Percentiles rank a stretch among this genome's conserved stretches.
These are phyloP conservation scores for Coriaria nepalensis DNA, from an alignment of 306 rosid genomes.

Conservation along the genomic window DNA sequence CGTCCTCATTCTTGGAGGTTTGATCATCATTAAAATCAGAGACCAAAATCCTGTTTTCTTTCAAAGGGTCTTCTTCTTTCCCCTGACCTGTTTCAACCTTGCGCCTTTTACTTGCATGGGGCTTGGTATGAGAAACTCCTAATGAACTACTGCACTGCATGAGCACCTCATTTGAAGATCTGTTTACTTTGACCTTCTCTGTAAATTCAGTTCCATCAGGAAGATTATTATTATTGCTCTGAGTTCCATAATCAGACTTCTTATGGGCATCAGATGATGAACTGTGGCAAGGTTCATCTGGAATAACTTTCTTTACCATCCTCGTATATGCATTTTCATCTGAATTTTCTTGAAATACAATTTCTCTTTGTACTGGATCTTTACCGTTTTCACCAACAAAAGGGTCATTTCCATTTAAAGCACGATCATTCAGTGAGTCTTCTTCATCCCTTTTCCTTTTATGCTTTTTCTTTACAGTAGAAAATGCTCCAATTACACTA, in stretches of 20 bases:
- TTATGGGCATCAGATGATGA: constrained; percentile 14
- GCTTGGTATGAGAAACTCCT: constrained; percentile 24
- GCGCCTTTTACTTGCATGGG: constrained; percentile 21
- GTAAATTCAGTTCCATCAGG: constrained; percentile 22
- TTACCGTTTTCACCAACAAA: constrained; percentile 13
- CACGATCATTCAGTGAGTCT: constrained; percentile 2
- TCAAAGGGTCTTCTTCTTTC: constrained; percentile 4
- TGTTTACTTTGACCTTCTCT: constrained; percentile 18
- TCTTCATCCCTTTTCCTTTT: constrained; percentile 1
- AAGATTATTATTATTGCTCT: constrained; percentile 7
- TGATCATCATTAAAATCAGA: constrained; percentile 18
- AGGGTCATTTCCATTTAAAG: constrained; percentile 4
- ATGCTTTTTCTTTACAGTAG: constrained; percentile 5
- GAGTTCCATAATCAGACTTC: constrained; percentile 14
- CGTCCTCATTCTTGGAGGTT: constrained; percentile 17
- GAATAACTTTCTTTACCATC: constrained; percentile 9
- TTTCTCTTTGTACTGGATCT: constrained; percentile 15
- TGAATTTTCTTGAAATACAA: constrained; percentile 13
- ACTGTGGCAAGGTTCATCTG: constrained; percentile 10
- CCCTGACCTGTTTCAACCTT: constrained; percentile 14
- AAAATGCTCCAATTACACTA: neutral
- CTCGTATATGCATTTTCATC: constrained; percentile 9
- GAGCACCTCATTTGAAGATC: constrained; percentile 11
- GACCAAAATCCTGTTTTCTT: constrained; percentile 19
- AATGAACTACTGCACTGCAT: constrained; percentile 9